phyloP scores from a whole-genome alignment of 257 asterid species.

The Forsythia viridissima region DNA sequence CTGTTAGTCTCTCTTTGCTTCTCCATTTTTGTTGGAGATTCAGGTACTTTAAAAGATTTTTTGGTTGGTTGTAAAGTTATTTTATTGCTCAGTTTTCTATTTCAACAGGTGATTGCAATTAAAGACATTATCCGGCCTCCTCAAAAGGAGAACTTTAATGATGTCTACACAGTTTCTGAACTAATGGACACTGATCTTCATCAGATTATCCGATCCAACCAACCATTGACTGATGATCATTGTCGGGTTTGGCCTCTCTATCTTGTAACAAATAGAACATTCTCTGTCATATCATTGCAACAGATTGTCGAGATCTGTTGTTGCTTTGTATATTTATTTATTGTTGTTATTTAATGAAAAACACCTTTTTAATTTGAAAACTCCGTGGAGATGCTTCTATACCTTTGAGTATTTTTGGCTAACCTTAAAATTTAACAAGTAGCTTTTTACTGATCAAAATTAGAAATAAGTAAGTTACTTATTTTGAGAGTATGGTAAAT shows the following conservation, averaged over 20 bases:
- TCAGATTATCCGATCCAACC: constrained; percentile 34
- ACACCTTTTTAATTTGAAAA: background rate
- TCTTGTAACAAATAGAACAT: background rate
- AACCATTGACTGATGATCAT: constrained; percentile 27
- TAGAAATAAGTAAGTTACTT: background rate
- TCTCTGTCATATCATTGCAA: background rate
- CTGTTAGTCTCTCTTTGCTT: background rate
- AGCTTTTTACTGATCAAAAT: background rate
- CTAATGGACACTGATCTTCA: constrained; percentile 39
- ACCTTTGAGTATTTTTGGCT: background rate
- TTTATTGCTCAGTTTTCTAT: background rate
- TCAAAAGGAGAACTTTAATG: constrained; percentile 30
- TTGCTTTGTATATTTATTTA: background rate
- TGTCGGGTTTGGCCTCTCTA: background rate
- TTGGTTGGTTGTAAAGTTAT: background rate
- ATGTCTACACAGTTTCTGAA: constrained; percentile 33
- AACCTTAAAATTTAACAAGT: background rate
- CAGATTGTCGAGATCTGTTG: background rate
- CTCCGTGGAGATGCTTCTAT: background rate
- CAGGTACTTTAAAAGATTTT: background rate
- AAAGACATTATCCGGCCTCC: constrained; percentile 34
- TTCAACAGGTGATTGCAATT: constrained; percentile 24
- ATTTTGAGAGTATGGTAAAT: background rate
- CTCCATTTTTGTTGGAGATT: background rate
- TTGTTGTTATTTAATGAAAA: background rate